These are phyloP conservation scores for Liquidambar formosana DNA, from an alignment of 164 flowering plant species.

Conservation along the genomic window DNA sequence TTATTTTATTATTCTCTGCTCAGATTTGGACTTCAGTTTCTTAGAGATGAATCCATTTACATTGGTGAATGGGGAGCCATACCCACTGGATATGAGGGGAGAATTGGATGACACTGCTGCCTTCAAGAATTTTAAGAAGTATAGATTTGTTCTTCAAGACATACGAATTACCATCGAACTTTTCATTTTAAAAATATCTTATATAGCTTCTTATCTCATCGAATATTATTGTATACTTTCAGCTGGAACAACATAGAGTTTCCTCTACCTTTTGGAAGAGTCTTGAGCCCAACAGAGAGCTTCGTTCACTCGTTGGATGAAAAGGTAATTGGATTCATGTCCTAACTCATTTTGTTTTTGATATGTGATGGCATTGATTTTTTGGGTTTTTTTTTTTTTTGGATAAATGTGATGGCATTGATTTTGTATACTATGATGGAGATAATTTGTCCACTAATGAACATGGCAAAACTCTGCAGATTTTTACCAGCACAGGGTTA, in stretches of 20 bases:
- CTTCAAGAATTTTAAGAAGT: conserved; percentile 91
- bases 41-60: conserved; percentile 96
- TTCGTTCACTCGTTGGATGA: conserved; percentile 81
- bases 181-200: too few relatives aligned
- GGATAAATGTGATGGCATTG: too few relatives aligned
- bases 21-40: conserved; percentile 90
- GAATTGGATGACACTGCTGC: conserved; percentile 94
- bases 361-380: too few relatives aligned
- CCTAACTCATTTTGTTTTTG: too few relatives aligned
- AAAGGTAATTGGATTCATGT: conserved; percentile 46
- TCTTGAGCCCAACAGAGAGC: conserved; percentile 75
- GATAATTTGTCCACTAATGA: too few relatives aligned
- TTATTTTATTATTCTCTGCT: background rate
- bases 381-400: too few relatives aligned
- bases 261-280: conserved; percentile 92
- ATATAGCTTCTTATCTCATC: too few relatives aligned
- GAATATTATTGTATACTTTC: background rate
- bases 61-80: conserved; percentile 77
- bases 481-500: too few relatives aligned
- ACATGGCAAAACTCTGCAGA: too few relatives aligned
- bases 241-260: conserved; percentile 87
- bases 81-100: conserved; percentile 92
- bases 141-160: conserved; percentile 10
- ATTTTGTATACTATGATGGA: too few relatives aligned
- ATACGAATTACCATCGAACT: too few relatives aligned